Evolutionary conservation across 208 protist species (phyloP).

Genomic region (Acanthamoeba triangularis): DNA sequence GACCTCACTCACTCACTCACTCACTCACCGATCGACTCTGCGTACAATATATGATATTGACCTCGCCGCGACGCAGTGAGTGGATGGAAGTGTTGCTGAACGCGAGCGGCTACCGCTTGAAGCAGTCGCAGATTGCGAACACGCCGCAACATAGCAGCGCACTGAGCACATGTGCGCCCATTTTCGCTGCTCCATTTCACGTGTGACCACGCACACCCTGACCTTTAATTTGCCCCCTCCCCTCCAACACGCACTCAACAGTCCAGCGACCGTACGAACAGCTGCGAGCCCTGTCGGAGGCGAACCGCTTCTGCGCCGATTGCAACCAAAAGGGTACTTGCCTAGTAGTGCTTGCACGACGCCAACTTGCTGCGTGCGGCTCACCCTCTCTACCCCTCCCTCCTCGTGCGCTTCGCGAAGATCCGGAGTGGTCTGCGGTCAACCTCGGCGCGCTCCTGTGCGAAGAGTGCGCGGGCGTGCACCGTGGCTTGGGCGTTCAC

Average conservation of each 20-base stretch:
- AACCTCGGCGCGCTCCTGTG: slow-evolving; percentile 48
- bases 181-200: neutral
- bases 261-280: slow-evolving; percentile 57
- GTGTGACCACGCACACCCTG: neutral
- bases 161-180: neutral
- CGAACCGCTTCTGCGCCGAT: slow-evolving; percentile 50
- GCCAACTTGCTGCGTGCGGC: no score
- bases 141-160: neutral
- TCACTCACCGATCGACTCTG: neutral
- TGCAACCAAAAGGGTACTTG: slow-evolving; percentile 30
- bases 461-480: slow-evolving; percentile 40
- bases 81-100: slow-evolving; percentile 49
- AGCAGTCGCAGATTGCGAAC: slow-evolving; percentile 40
- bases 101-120: slow-evolving; percentile 10
- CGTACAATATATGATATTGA: neutral
- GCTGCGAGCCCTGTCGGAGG: neutral
- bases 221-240: no score
- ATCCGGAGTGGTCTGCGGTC: slow-evolving; percentile 45
- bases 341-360: no score
- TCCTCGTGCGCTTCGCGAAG: neutral
- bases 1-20: neutral
- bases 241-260: neutral
- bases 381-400: neutral
- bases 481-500: slow-evolving; percentile 37
- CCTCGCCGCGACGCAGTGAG: neutral